Conservation (phyloP, 2,329 filamentous ascomycete genomes). For the Niveomyces coronatus region DNA sequence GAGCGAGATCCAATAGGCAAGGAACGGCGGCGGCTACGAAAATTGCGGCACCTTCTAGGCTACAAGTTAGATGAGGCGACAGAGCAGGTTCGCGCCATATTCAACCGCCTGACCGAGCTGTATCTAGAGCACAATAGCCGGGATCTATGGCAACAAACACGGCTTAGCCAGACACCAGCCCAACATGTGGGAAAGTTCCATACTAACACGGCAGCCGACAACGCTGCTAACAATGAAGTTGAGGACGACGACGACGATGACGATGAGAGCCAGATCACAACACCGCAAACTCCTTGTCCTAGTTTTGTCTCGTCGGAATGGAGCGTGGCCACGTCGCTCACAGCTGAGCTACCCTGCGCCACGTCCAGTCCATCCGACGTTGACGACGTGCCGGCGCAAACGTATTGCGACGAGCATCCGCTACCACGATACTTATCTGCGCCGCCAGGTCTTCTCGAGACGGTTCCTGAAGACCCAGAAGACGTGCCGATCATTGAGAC, state of each 20-base stretch:
- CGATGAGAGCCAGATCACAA: constrained; percentile 1
- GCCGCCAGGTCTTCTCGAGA: no score
- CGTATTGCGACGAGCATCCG: no score
- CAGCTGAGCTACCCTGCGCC: no score
- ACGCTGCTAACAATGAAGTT: background rate
- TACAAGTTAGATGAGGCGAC: constrained; percentile 33
- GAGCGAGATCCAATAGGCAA: constrained; percentile 15
- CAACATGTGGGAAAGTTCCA: background rate
- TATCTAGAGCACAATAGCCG: constrained; percentile 37
- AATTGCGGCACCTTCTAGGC: constrained; percentile 31
- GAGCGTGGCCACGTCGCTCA: constrained; percentile 1
- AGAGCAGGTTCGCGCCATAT: constrained; percentile 35
- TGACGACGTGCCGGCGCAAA: no score
- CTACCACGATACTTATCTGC: no score
- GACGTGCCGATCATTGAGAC: no score
- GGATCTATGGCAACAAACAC: constrained; percentile 23
- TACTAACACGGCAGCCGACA: background rate
- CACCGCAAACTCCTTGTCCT: constrained; percentile 9
- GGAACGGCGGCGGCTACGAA: constrained; percentile 25
- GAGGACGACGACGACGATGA: background rate
- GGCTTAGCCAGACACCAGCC: background rate
- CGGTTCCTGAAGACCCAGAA: no score
- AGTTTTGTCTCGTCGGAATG: constrained; percentile 11
- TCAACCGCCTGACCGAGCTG: constrained; percentile 37
- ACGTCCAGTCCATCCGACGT: no score